These are phyloP conservation scores for Didymella keratinophila DNA, from an alignment of 2,329 filamentous ascomycete genomes.

Conservation along the genomic window DNA sequence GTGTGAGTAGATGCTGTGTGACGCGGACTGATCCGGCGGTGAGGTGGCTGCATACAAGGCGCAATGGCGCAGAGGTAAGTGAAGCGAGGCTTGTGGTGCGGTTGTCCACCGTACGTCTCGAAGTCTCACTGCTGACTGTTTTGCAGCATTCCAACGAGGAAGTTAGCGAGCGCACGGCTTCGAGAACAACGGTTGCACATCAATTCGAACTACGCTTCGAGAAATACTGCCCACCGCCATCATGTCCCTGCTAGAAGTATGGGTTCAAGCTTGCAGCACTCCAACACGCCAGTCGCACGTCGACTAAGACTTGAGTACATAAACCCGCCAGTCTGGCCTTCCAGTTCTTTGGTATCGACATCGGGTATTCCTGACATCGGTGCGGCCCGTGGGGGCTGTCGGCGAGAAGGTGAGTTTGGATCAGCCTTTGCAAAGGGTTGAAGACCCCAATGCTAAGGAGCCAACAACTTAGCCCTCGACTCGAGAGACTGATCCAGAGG, in stretches of 20 bases:
- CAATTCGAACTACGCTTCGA: neutral
- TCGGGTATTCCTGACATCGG: neutral
- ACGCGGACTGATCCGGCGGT: slow-evolving; percentile 17
- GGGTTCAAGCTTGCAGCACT: neutral
- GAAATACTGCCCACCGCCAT: neutral
- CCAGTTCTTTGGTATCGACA: neutral
- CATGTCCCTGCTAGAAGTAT: neutral
- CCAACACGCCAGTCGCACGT: neutral
- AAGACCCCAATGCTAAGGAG: neutral
- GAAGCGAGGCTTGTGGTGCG: neutral
- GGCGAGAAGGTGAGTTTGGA: neutral
- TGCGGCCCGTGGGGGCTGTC: neutral
- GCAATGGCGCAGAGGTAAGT: slow-evolving; percentile 7
- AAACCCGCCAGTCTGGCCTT: neutral
- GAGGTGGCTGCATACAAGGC: slow-evolving; percentile 16
- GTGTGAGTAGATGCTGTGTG: slow-evolving; percentile 7
- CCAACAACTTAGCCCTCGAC: neutral
- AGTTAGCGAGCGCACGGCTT: neutral
- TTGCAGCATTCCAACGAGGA: neutral
- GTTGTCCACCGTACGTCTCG: neutral
- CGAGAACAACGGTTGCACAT: neutral
- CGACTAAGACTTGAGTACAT: neutral
- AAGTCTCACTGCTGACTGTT: neutral
- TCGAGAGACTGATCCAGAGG: neutral
- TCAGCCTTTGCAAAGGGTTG: slow-evolving; percentile 9